Conservation (phyloP, 2,329 filamentous ascomycete species). For the Colletotrichum eremochloae region DNA sequence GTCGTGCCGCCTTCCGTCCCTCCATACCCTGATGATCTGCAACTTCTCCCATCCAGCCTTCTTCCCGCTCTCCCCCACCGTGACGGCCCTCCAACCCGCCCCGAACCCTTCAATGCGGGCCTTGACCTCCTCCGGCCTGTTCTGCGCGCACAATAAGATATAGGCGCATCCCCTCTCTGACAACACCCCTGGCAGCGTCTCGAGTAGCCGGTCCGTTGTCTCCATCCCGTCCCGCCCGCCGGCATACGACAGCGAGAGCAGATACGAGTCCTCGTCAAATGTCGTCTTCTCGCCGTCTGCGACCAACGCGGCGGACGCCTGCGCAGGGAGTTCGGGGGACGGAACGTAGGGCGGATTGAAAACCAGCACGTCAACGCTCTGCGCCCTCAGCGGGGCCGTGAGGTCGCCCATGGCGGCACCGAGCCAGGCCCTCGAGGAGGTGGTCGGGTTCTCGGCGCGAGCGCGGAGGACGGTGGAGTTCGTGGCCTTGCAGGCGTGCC, state of each 20-base stretch:
- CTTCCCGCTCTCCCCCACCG: conserved; percentile 85
- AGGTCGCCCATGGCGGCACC: conserved; percentile 80
- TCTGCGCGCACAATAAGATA: conserved; percentile 89
- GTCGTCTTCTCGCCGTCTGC: conserved; percentile 50
- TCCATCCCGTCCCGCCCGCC: conserved; percentile 95
- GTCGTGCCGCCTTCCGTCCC: conserved; percentile 55
- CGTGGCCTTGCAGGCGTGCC: conserved; percentile 84
- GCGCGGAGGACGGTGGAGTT: conserved; percentile 73
- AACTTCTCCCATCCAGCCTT: conserved; percentile 95
- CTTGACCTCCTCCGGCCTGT: conserved; percentile 83
- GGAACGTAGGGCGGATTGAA: conserved; percentile 99
- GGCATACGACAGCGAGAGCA: conserved; percentile 89
- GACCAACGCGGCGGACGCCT: conserved; percentile 23
- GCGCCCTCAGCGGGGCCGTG: conserved; percentile 67
- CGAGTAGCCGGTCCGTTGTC: conserved; percentile 84
- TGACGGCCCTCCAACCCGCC: conserved; percentile 77
- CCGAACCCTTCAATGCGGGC: conserved; percentile 62
- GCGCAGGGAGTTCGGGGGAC: conserved; percentile 77
- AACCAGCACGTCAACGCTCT: conserved; percentile 83
- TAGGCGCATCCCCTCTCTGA: conserved; percentile 83
- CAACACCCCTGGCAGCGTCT: conserved; percentile 75
- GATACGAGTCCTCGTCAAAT: conserved; percentile 85
- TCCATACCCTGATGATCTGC: conserved; percentile 89
- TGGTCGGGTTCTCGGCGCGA: conserved; percentile 49
- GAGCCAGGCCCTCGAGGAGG: conserved; percentile 67